Percentiles rank a stretch among this genome's conserved stretches.
Conservation (phyloP, 192 early-diverging fungal genomes). For the Lobosporangium transversale region DNA sequence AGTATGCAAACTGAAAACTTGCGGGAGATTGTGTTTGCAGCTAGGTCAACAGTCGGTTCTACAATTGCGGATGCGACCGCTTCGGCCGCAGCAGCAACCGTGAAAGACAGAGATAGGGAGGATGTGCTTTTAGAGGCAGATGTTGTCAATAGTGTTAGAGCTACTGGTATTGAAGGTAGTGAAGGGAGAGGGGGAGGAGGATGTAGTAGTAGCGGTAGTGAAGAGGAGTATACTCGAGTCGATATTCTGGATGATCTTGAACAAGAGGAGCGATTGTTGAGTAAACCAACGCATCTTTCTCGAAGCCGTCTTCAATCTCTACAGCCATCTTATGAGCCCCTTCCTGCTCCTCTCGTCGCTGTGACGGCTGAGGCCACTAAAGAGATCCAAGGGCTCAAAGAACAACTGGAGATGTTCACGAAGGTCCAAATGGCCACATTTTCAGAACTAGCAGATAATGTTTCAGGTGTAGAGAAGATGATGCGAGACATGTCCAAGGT, state of each 20-base stretch:
- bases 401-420: constrained; percentile 48
- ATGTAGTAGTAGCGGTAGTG: neutral
- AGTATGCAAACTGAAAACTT: constrained; percentile 42
- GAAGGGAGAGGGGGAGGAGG: neutral
- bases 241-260: constrained; percentile 28
- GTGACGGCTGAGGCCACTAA: neutral
- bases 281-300: no score
- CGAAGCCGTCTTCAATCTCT: neutral
- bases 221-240: constrained; percentile 26
- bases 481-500: constrained; percentile 50
- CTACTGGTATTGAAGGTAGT: neutral
- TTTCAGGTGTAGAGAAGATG: constrained; percentile 46
- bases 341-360: neutral
- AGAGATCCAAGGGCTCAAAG: constrained; percentile 30
- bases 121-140: neutral
- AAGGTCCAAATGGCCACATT: constrained; percentile 46
- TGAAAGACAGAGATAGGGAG: no score
- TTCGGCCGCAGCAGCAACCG: no score
- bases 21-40: constrained; percentile 32
- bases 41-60: neutral
- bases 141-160: no score
- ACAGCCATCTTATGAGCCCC: neutral
- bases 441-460: constrained; percentile 45
- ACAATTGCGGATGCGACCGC: neutral
- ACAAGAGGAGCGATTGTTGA: no score